Conservation (phyloP, 2,329 filamentous ascomycete species). For the Calonectria pteridis region DNA sequence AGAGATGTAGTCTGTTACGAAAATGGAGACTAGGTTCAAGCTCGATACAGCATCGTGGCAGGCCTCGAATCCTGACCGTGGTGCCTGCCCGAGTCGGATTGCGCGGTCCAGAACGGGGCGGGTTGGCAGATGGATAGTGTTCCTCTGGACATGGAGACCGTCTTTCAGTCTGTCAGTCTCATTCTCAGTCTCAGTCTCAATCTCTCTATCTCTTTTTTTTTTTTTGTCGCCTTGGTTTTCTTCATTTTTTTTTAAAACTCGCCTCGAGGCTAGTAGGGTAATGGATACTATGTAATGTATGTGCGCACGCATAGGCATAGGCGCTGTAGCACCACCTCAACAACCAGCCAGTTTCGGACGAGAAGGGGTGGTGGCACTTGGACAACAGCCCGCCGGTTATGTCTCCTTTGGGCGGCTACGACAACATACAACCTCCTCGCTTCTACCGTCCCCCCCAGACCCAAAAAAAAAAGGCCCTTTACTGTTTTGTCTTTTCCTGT, state of each 20-base stretch:
- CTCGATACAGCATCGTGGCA: constrained; percentile 7
- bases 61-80: constrained; percentile 9
- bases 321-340: background rate
- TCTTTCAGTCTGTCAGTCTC: background rate
- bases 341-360: background rate
- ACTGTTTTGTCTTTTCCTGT: background rate
- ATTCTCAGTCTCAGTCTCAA: background rate
- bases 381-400: constrained; percentile 32
- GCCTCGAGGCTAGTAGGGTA: background rate
- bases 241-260: constrained; percentile 3
- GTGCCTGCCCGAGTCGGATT: background rate
- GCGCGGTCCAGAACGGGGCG: constrained; percentile 9
- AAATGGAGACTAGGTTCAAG: constrained; percentile 4
- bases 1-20: background rate
- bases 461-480: background rate
- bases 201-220: background rate
- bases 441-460: constrained; percentile 30
- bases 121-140: constrained; percentile 5
- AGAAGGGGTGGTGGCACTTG: constrained; percentile 13
- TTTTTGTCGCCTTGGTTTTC: background rate
- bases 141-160: background rate
- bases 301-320: background rate
- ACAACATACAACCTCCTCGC: background rate
- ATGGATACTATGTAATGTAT: constrained; percentile 2
- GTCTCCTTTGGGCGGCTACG: constrained; percentile 31